Evolutionary conservation across 164 flowering plant species (phyloP), one percentile per base, ranked within the genome.

Genomic region (Aristolochia fimbriata): DNA sequence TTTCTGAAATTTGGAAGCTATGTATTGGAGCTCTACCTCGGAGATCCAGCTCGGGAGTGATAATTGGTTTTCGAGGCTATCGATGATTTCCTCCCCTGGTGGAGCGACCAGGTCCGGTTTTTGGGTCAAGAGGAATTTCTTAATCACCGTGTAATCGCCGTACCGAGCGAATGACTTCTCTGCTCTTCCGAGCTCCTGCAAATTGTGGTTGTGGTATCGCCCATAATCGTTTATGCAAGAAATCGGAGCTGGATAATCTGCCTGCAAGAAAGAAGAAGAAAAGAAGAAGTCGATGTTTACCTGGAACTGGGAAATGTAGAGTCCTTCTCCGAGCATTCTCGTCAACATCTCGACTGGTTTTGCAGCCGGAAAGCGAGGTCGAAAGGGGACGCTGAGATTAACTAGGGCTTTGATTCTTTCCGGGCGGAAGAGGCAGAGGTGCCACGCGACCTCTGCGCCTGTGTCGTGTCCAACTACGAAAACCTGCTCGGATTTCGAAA

Each of bases 401-500:
- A 83, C 78, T 19, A 81, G 52, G 4, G 73, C 86, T 68, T 57
- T 72, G 30, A 83, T 79, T 62, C 78, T 67, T 20, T 77, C 83
- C 8, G 84, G 86, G 68, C 86, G 62, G 30, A 76, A 69, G 53
- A 84, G 69, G 69, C 76, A 27, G 15, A 81, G 70, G 43, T 71
- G 48, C 89, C 89, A 78, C 0, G 76, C 82, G 0, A 53, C 67
- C 0, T 52, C 24, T 0, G 86, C 84, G 30, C 84, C 86, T 83
- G 77, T 77, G 61, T 84, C 86, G 62, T 61, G 63, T 15, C 86
- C 89, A 48, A 81, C 88, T 20, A 83, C 82, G 66, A 74, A 76
- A 8, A 73, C 84, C 85, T 77, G 25, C 25, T 50, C 53, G 22
- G 20, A 17, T 50, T 8, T 50, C 12, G 3, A 50, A 50, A n/a